Base-by-base conservation (phyloP, 139 green algal genomes). In the Tetraselmis striata region DNA sequence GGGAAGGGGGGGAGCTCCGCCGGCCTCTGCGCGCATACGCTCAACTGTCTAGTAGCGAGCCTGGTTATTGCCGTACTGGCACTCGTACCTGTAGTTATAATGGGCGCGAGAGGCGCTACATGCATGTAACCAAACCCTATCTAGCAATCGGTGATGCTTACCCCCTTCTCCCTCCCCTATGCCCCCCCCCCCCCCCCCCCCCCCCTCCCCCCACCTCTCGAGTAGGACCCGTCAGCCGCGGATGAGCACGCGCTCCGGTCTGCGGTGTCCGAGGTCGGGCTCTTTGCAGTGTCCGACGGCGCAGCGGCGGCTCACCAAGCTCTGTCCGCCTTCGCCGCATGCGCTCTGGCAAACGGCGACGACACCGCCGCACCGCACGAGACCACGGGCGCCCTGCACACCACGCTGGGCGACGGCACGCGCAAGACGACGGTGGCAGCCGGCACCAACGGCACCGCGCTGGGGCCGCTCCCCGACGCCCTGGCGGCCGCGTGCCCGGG, bases 381-480 rank as follows among this genome's bases (percentile, higher is more conserved):
- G n/a, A n/a, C n/a, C n/a, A n/a, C n/a, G n/a, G 45, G 45, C 45
- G 45, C 45, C 11, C 45, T 67, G 45, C 45, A 67, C 45, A 67
- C 45, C 18, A 5, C 23, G 23, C 31, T 81, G 74, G 83, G 82
- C 0, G 75, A 86, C 27, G 78, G 83, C 76, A 76, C 83, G 1
- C 5, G 1, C 1, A 75, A 80, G 2, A 80, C 26, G 32, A 86
- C 83, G 0, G 31, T 86, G 11, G 83, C 83, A 29, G 77, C 79
- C 29, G 59, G 32, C 0, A 86, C 83, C 75, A 80, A 79, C 29
- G 30, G 1, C 2, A 81, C 31, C 76, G 2, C 28, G 22, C 30
- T 58, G 2, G 28, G 79, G 75, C 45, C 83, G 58, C 79, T 86
- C 1, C 75, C 79, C 0, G 79, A 28, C 0, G 30, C 28, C 28